Evolutionary conservation across 768 basidiomycete genomes (phyloP).

Genomic region (Lactarius quietus): DNA sequence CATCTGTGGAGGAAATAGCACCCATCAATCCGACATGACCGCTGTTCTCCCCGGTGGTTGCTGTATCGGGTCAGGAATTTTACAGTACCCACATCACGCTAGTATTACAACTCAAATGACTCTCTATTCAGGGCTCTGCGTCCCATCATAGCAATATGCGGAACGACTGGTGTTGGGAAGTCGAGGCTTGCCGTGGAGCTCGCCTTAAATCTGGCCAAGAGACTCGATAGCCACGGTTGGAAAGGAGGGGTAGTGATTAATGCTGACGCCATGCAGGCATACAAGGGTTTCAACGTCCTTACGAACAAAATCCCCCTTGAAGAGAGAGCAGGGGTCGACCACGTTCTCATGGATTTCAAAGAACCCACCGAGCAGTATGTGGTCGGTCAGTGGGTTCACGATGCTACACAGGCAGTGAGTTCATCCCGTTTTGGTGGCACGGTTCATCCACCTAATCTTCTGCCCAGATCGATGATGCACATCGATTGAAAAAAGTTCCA

Average conservation of each 20-base stretch:
- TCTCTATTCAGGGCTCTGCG: conserved; percentile 35
- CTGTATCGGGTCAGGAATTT: neutral
- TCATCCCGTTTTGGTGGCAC: conserved; percentile 1
- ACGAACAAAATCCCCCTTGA: conserved; percentile 85
- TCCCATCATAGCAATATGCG: conserved; percentile 82
- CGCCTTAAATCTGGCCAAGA: conserved; percentile 54
- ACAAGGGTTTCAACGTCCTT: conserved; percentile 84
- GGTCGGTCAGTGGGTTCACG: conserved; percentile 83
- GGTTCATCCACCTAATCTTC: conserved; percentile 8
- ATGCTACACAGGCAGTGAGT: conserved; percentile 74
- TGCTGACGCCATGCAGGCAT: conserved; percentile 97
- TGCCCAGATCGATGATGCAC: conserved; percentile 70
- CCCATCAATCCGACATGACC: neutral
- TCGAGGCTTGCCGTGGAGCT: conserved; percentile 88
- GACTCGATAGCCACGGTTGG: conserved; percentile 41
- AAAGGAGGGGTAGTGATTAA: conserved; percentile 78
- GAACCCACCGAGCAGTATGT: conserved; percentile 83
- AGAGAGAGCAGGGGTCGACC: conserved; percentile 79
- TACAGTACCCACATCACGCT: neutral
- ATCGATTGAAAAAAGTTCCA: conserved; percentile 60
- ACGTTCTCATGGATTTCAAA: conserved; percentile 87
- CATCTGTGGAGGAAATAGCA: neutral
- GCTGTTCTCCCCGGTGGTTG: neutral
- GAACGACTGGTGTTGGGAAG: conserved; percentile 96
- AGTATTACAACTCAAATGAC: neutral